These are phyloP conservation scores for Hygrophorus russula DNA, from an alignment of 768 basidiomycete genomes.

Conservation along the genomic window DNA sequence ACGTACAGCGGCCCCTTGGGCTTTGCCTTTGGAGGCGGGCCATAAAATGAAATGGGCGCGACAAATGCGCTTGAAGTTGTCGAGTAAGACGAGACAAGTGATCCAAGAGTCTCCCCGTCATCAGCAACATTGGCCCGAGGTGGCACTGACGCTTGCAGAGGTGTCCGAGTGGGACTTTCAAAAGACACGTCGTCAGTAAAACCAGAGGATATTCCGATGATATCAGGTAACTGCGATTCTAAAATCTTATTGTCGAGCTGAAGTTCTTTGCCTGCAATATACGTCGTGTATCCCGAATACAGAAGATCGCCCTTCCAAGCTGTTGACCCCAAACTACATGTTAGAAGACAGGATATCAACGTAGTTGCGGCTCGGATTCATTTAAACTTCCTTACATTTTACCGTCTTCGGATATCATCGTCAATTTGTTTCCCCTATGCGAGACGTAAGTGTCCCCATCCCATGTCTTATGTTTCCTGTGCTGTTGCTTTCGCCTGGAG, in stretches of 20 bases:
- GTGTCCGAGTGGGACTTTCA: not conserved
- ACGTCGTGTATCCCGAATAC: conserved; percentile 31
- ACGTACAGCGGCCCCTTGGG: conserved; percentile 39
- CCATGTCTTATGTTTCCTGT: conserved; percentile 79
- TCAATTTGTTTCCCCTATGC: conserved; percentile 35
- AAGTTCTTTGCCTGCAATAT: conserved; percentile 50
- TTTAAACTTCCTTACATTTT: conserved; percentile 39
- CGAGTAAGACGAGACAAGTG: conserved; percentile 10
- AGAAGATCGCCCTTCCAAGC: conserved; percentile 48
- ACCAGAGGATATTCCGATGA: conserved; percentile 19
- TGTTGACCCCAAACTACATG: conserved; percentile 46
- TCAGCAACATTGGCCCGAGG: not conserved
- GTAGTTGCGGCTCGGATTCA: not conserved
- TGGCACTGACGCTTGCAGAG: not conserved
- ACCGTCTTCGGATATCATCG: conserved; percentile 60
- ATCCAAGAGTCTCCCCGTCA: not conserved
- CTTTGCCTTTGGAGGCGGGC: conserved; percentile 24
- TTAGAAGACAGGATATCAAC: not conserved
- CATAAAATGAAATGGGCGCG: conserved; percentile 55
- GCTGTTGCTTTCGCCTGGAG: conserved; percentile 59
- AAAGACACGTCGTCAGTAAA: conserved; percentile 6
- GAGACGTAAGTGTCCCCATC: conserved; percentile 67
- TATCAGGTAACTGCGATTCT: conserved; percentile 38
- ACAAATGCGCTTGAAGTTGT: conserved; percentile 22
- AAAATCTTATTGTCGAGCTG: conserved; percentile 44